These are phyloP conservation scores for Colletotrichum navitas DNA, from an alignment of 2,329 filamentous ascomycete species.

Conservation along the genomic window DNA sequence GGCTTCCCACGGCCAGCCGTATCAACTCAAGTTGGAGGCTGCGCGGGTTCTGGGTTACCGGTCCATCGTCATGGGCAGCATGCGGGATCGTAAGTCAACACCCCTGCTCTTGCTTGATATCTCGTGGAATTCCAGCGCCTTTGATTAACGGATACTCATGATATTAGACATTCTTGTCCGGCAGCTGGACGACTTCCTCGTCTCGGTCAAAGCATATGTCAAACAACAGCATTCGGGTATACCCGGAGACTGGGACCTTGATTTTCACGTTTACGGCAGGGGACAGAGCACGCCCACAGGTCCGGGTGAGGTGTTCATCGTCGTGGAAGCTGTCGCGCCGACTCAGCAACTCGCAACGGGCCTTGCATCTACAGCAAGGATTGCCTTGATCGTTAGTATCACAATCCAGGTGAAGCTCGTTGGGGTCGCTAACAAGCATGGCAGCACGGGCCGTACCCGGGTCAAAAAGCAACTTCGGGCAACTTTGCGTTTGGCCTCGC, in stretches of 20 bases:
- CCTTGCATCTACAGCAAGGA: slow-evolving; percentile 47
- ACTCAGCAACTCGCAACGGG: slow-evolving; percentile 60
- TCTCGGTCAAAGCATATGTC: slow-evolving; percentile 44
- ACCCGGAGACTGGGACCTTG: slow-evolving; percentile 44
- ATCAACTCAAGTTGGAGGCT: slow-evolving; percentile 64
- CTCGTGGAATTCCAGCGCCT: no score
- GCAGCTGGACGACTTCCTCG: slow-evolving; percentile 54
- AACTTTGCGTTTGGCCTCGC: slow-evolving; percentile 59
- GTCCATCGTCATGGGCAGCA: slow-evolving; percentile 59
- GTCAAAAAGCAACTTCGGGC: slow-evolving; percentile 65
- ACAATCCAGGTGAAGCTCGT: background rate
- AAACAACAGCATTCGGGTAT: slow-evolving; percentile 43
- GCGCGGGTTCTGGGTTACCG: slow-evolving; percentile 58
- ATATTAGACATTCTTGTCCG: slow-evolving; percentile 49
- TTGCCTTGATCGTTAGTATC: slow-evolving; percentile 46
- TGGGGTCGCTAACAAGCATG: background rate
- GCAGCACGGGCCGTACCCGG: slow-evolving; percentile 59
- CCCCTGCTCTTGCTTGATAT: fast-evolving
- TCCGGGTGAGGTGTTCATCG: slow-evolving; percentile 59
- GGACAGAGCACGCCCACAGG: slow-evolving; percentile 42
- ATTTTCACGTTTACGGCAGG: slow-evolving; percentile 60
- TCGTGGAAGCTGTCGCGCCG: slow-evolving; percentile 60
- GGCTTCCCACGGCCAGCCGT: slow-evolving; percentile 43
- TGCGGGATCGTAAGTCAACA: slow-evolving; percentile 19
- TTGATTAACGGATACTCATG: background rate